Conservation (phyloP, 2,329 filamentous ascomycete genomes). For the Hypoxylon sp. region DNA sequence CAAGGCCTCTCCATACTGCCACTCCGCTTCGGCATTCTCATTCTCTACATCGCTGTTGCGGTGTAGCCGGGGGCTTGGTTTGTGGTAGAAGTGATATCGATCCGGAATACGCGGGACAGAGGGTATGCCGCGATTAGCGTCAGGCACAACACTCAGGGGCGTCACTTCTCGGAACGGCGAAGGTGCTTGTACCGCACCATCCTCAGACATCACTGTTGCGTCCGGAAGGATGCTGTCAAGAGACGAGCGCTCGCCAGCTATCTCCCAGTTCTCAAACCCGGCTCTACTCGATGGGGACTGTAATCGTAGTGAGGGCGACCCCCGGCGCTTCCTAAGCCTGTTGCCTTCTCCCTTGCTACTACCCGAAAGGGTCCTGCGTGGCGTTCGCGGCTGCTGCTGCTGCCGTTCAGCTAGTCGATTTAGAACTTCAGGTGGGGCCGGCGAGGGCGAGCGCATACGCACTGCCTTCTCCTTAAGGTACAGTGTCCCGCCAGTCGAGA, state of each 20-base stretch:
- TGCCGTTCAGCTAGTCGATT: slow-evolving; percentile 6
- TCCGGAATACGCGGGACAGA: slow-evolving; percentile 62
- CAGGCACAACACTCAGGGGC: slow-evolving; percentile 61
- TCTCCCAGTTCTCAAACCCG: slow-evolving; percentile 31
- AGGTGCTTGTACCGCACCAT: slow-evolving; percentile 15
- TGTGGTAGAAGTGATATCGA: slow-evolving; percentile 55
- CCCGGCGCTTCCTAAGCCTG: slow-evolving; percentile 43
- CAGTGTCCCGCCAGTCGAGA: slow-evolving; percentile 32
- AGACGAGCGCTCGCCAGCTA: slow-evolving; percentile 28
- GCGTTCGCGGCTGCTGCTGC: slow-evolving; percentile 9
- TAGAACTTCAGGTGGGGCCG: slow-evolving; percentile 16
- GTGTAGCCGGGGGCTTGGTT: slow-evolving; percentile 15
- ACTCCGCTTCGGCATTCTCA: slow-evolving; percentile 30
- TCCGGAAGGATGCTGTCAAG: slow-evolving; percentile 13
- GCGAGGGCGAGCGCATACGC: slow-evolving; percentile 45
- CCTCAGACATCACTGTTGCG: slow-evolving; percentile 12
- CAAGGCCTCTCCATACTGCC: slow-evolving; percentile 41
- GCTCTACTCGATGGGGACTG: neutral
- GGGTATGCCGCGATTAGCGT: slow-evolving; percentile 64
- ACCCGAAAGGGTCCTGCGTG: slow-evolving; percentile 36
- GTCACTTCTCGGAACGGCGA: slow-evolving; percentile 16
- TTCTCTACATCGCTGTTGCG: slow-evolving; percentile 31
- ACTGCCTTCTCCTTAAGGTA: slow-evolving; percentile 34
- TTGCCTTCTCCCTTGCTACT: slow-evolving; percentile 29
- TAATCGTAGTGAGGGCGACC: slow-evolving; percentile 34